phyloP scores from a whole-genome alignment of 306 rosid species.

The Prunus armeniaca region DNA sequence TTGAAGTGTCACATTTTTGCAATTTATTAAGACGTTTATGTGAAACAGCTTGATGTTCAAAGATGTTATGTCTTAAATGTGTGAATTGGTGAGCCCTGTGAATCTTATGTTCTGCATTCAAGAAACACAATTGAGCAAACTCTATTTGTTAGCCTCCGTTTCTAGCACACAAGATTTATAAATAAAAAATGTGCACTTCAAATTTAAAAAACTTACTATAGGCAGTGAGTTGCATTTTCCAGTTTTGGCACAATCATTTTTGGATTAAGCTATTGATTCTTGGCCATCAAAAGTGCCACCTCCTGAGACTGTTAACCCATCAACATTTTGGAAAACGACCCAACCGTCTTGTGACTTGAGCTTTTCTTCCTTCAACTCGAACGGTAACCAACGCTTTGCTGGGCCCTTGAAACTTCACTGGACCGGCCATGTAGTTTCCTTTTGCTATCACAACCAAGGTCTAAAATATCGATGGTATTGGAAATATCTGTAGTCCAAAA shows the following conservation, averaged over 20 bases:
- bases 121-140: not conserved
- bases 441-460: not conserved
- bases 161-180: not conserved
- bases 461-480: no score
- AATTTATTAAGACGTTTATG: not conserved
- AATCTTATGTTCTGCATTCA: conserved; percentile 2
- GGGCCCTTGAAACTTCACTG: conserved; percentile 26
- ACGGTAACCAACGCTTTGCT: conserved; percentile 16
- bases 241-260: conserved; percentile 21
- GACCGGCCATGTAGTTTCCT: conserved; percentile 6
- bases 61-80: conserved; percentile 1
- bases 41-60: conserved; percentile 24
- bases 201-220: not conserved
- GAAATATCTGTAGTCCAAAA: no score
- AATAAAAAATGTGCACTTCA: not conserved
- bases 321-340: conserved; percentile 18
- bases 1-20: conserved; percentile 15
- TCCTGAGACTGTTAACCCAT: conserved; percentile 10
- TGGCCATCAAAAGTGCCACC: conserved; percentile 33
- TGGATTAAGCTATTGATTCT: conserved; percentile 19
- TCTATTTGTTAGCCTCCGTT: no score
- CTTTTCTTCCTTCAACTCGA: conserved; percentile 15
- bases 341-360: conserved; percentile 18
- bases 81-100: not conserved
- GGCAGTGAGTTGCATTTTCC: conserved; percentile 8